phyloP scores from a whole-genome alignment of 345 rosid genomes.

The Eucalyptus marginata region DNA sequence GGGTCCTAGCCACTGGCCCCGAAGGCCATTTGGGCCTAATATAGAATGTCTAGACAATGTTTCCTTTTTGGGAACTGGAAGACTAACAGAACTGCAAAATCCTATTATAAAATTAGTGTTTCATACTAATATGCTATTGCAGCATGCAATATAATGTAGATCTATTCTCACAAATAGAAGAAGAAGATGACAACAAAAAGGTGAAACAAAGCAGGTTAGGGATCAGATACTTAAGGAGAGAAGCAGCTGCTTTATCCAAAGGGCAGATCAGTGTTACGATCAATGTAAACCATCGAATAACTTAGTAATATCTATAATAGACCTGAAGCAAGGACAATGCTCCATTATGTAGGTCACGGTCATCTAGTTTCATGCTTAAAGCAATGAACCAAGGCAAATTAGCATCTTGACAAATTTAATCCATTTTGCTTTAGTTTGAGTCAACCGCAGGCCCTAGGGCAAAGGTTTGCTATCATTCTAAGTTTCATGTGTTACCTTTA shows the following conservation, averaged over 20 bases:
- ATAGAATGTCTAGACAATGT: constrained; percentile 92
- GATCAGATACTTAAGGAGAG: neutral
- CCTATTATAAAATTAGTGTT: neutral
- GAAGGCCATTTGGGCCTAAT: constrained; percentile 85
- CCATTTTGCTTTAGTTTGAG: neutral
- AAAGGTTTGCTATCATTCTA: neutral
- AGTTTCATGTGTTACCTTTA: neutral
- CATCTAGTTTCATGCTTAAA: neutral
- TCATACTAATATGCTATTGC: neutral
- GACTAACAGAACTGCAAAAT: constrained; percentile 50
- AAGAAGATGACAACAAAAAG: neutral
- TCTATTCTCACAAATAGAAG: neutral
- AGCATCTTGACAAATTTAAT: neutral
- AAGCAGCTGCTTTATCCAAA: neutral
- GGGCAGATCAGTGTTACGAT: neutral
- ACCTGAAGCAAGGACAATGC: neutral
- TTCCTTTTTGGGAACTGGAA: constrained; percentile 67
- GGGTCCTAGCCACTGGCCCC: constrained; percentile 83
- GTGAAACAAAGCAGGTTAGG: neutral
- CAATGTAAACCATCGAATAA: neutral
- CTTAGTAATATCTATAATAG: neutral
- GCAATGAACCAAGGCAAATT: neutral
- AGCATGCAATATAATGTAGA: neutral
- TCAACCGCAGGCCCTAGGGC: neutral
- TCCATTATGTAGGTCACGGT: neutral